These are phyloP conservation scores for Aspergillus pseudonomiae DNA, from an alignment of 2,329 filamentous ascomycete genomes.

Conservation along the genomic window DNA sequence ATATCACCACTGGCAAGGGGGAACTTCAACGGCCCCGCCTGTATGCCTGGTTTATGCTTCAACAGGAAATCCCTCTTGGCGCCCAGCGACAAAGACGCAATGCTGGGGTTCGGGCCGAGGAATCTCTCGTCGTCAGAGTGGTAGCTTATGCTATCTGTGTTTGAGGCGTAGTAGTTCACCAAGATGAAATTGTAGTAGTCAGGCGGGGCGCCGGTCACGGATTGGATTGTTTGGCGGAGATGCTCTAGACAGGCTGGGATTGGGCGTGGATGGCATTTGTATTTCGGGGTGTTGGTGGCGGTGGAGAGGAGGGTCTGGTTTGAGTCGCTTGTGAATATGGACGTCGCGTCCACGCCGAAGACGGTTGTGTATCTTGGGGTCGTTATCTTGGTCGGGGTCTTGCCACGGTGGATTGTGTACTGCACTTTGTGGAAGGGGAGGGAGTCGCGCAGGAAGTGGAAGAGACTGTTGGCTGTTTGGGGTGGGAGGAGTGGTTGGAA, in stretches of 20 bases:
- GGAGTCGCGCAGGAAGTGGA: constrained; percentile 70
- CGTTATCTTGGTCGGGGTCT: constrained; percentile 64
- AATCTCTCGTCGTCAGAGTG: constrained; percentile 82
- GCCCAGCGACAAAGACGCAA: constrained; percentile 75
- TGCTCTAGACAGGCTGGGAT: constrained; percentile 70
- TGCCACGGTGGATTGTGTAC: constrained; percentile 71
- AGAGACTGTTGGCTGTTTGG: constrained; percentile 60
- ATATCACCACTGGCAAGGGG: constrained; percentile 71
- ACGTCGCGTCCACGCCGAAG: constrained; percentile 66
- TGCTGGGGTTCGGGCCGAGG: constrained; percentile 68
- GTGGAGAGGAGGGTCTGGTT: constrained; percentile 42
- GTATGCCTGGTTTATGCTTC: constrained; percentile 69
- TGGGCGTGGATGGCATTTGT: constrained; percentile 66
- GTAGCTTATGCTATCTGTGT: constrained; percentile 65
- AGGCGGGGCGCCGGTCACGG: constrained; percentile 52
- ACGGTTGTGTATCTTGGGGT: constrained; percentile 65
- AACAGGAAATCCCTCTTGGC: constrained; percentile 74
- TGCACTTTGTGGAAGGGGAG: constrained; percentile 76
- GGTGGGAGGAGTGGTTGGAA: constrained; percentile 72
- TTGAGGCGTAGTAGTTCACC: no score
- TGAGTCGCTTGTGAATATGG: constrained; percentile 51
- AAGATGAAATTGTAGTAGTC: no score
- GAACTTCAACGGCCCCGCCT: constrained; percentile 53
- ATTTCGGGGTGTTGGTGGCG: constrained; percentile 52
- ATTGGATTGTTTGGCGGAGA: constrained; percentile 66